These are phyloP conservation scores for Salix viminalis DNA, from an alignment of 345 rosid genomes.

Conservation along the genomic window DNA sequence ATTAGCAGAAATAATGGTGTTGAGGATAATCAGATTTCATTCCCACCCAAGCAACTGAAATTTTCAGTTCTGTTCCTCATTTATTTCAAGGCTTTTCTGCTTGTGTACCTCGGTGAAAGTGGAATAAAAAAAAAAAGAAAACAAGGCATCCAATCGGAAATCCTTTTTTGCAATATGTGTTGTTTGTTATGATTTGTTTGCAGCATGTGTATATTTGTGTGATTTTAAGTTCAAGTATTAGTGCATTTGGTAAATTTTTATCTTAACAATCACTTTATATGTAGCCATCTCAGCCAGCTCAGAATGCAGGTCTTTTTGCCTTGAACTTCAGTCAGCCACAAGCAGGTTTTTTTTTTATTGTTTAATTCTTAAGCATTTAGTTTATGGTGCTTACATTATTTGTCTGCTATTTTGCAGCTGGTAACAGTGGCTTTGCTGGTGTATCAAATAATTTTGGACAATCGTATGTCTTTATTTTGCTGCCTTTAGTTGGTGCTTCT, in stretches of 20 bases:
- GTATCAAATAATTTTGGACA: slow-evolving; percentile 45
- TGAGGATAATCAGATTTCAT: not conserved
- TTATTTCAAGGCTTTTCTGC: not conserved
- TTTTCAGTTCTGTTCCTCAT: not conserved
- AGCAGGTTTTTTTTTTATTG: slow-evolving; percentile 36
- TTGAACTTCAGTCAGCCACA: slow-evolving; percentile 57
- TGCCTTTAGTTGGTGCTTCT: not conserved
- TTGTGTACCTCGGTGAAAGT: not conserved
- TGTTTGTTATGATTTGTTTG: not conserved
- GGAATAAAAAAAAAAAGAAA: not conserved
- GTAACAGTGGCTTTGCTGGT: slow-evolving; percentile 40
- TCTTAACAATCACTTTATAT: slow-evolving; percentile 8
- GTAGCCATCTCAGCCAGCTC: slow-evolving; percentile 54
- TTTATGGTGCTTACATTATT: slow-evolving; percentile 5
- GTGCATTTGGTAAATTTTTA: slow-evolving; percentile 8
- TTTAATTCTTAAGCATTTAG: not conserved
- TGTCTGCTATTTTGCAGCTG: slow-evolving; percentile 31
- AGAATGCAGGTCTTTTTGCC: slow-evolving; percentile 38
- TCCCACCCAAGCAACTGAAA: not conserved
- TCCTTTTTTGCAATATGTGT: not conserved
- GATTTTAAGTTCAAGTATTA: not conserved
- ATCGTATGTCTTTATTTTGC: slow-evolving; percentile 38
- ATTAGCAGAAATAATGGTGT: not conserved
- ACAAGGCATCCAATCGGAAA: not conserved
- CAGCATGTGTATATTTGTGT: not conserved